phyloP scores from a whole-genome alignment of 1,284 basidiomycete genomes.

The Entoloma clypeatum region DNA sequence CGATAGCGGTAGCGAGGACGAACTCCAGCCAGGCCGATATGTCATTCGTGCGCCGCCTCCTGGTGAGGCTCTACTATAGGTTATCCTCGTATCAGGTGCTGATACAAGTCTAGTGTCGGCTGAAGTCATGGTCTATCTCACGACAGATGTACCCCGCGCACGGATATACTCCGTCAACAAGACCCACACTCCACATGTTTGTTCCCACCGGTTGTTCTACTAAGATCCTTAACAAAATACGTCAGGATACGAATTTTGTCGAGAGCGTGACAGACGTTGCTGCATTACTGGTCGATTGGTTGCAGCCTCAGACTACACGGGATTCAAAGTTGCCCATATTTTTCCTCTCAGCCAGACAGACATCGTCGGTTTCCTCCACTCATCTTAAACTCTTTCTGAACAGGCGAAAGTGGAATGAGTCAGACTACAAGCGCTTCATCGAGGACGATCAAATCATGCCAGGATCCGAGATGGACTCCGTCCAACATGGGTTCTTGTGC shows the following conservation, averaged over 20 bases:
- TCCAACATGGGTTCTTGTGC: slow-evolving; percentile 17
- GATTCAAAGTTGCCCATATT: slow-evolving; percentile 17
- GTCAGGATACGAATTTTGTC: slow-evolving; percentile 15
- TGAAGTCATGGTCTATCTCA: slow-evolving; percentile 12
- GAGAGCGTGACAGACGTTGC: slow-evolving; percentile 14
- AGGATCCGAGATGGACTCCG: slow-evolving; percentile 15
- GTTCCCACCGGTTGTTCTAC: slow-evolving; percentile 4
- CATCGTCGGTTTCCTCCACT: slow-evolving; percentile 6
- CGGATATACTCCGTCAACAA: slow-evolving; percentile 13
- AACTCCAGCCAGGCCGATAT: slow-evolving; percentile 14
- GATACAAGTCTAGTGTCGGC: slow-evolving; percentile 12
- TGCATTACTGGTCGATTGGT: slow-evolving; percentile 17
- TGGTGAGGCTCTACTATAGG: slow-evolving; percentile 5
- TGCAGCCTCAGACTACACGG: slow-evolving; percentile 13
- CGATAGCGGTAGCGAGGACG: slow-evolving; percentile 12
- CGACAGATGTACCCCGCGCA: slow-evolving; percentile 14
- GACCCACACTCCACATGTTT: slow-evolving; percentile 14
- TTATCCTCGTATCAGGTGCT: slow-evolving; percentile 5
- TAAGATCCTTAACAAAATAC: slow-evolving; percentile 1
- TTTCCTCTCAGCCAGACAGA: slow-evolving; percentile 15
- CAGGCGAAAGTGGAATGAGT: slow-evolving; percentile 12
- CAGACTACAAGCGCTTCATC: slow-evolving; percentile 14
- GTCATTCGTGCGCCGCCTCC: slow-evolving; percentile 15
- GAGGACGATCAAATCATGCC: slow-evolving; percentile 12
- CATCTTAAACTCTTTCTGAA: slow-evolving; percentile 3